These are phyloP conservation scores for Phytophthora foliorum DNA, from an alignment of 352 stramenopile genomes.

Conservation along the genomic window DNA sequence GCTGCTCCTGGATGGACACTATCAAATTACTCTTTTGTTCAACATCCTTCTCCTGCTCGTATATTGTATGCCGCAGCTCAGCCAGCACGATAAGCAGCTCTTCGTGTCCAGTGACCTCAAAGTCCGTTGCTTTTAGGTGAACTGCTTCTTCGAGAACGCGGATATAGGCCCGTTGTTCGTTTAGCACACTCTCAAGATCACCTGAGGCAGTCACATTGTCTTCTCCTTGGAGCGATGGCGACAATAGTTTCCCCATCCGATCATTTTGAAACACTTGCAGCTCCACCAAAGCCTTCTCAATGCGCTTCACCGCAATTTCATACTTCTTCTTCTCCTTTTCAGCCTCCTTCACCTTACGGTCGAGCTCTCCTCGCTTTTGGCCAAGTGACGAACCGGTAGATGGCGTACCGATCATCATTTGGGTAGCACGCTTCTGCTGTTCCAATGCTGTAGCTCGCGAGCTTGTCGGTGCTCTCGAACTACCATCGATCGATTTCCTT, in stretches of 20 bases:
- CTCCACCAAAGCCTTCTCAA: constrained; percentile 51
- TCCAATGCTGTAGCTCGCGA: constrained; percentile 14
- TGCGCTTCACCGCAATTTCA: constrained; percentile 42
- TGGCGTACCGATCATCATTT: constrained; percentile 43
- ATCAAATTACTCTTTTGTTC: constrained; percentile 33
- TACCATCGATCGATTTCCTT: constrained; percentile 27
- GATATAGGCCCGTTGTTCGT: constrained; percentile 75
- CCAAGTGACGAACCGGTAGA: constrained; percentile 31
- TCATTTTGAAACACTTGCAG: constrained; percentile 49
- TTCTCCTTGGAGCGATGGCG: too few relatives aligned
- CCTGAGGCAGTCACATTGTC: background rate
- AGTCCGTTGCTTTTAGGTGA: constrained; percentile 75
- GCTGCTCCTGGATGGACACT: constrained; percentile 21
- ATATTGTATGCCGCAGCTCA: constrained; percentile 82
- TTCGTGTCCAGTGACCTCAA: constrained; percentile 76
- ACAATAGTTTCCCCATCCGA: constrained; percentile 31
- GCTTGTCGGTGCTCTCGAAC: background rate
- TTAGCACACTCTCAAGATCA: constrained; percentile 17
- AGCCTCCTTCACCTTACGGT: constrained; percentile 51
- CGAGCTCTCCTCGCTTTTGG: constrained; percentile 40
- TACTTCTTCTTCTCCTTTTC: constrained; percentile 56
- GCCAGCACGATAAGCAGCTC: constrained; percentile 80
- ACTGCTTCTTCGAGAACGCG: constrained; percentile 82
- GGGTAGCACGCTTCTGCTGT: constrained; percentile 32
- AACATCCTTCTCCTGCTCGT: constrained; percentile 73